phyloP scores from a whole-genome alignment of 2,329 filamentous ascomycete species.

The Fusarium sp. region DNA sequence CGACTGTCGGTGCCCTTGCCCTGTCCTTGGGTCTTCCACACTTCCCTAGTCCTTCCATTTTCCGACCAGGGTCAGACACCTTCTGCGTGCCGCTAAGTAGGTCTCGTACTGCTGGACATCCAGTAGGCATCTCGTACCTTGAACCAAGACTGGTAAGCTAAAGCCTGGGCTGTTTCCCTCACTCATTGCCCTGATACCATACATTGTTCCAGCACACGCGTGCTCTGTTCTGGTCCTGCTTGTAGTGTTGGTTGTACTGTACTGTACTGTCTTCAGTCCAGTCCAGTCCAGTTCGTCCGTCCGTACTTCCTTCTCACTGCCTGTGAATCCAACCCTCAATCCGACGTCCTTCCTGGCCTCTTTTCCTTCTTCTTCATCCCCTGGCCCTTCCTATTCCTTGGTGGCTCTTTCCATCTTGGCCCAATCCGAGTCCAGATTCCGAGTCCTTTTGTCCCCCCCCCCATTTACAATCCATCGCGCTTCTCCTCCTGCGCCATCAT shows the following conservation, averaged over 20 bases:
- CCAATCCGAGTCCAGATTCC: slow-evolving; percentile 31
- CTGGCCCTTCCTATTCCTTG: slow-evolving; percentile 36
- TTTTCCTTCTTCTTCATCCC: slow-evolving; percentile 30
- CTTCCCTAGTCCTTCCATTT: slow-evolving; percentile 39
- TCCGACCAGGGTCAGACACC: slow-evolving; percentile 37
- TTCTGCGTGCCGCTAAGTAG: slow-evolving; percentile 38
- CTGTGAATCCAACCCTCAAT: slow-evolving; percentile 30
- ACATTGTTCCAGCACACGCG: slow-evolving; percentile 41
- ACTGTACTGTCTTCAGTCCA: neutral
- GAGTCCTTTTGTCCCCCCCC: slow-evolving; percentile 33
- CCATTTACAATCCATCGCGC: slow-evolving; percentile 24
- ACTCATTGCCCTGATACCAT: slow-evolving; percentile 40
- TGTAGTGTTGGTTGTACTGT: slow-evolving; percentile 8
- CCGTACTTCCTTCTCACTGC: slow-evolving; percentile 2
- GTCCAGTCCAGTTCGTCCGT: neutral
- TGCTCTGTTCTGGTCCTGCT: slow-evolving; percentile 27
- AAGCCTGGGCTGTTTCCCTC: slow-evolving; percentile 35
- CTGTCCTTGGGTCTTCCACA: slow-evolving; percentile 33
- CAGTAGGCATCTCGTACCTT: slow-evolving; percentile 27
- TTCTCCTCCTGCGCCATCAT: slow-evolving; percentile 32
- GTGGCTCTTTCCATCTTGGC: slow-evolving; percentile 29
- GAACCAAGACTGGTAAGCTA: slow-evolving; percentile 31
- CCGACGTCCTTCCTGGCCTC: slow-evolving; percentile 26
- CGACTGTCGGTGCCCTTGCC: slow-evolving; percentile 35
- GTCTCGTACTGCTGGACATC: slow-evolving; percentile 29